phyloP scores from a whole-genome alignment of 345 rosid genomes.

The Citrus hindsii region DNA sequence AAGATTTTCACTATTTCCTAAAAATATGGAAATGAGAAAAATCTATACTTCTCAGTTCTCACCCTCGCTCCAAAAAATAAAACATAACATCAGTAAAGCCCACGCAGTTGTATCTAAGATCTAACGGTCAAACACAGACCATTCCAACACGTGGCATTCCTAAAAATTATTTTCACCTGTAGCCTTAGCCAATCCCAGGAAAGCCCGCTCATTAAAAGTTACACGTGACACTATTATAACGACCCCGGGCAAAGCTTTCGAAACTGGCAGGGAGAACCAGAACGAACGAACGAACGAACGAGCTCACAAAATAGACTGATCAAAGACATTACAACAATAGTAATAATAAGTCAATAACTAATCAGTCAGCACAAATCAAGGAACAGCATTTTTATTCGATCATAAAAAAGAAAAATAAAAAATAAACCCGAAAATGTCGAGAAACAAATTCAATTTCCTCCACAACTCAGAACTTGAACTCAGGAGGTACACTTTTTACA shows the following conservation, averaged over 20 bases:
- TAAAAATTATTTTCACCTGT: too few species aligned
- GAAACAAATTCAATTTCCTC: slow-evolving; percentile 39
- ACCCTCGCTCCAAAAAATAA: too few species aligned
- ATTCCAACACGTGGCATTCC: too few species aligned
- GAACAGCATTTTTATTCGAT: slow-evolving; percentile 13
- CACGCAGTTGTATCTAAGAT: too few species aligned
- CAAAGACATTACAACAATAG: not conserved
- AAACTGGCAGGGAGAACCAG: not conserved
- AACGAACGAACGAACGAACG: not conserved
- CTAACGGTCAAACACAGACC: too few species aligned
- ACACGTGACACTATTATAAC: slow-evolving; percentile 3
- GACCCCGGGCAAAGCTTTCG: not conserved
- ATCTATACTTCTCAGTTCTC: too few species aligned
- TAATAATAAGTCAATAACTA: not conserved
- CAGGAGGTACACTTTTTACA: slow-evolving; percentile 31
- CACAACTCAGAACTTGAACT: slow-evolving; percentile 34
- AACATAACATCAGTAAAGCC: too few species aligned
- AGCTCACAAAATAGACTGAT: not conserved
- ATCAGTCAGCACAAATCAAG: not conserved
- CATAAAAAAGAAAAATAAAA: not conserved
- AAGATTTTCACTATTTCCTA: too few species aligned
- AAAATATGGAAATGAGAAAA: too few species aligned
- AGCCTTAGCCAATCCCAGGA: not conserved
- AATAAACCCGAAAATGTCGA: slow-evolving; percentile 33
- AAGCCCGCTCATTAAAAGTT: slow-evolving; percentile 4